phyloP scores from a whole-genome alignment of 2,329 filamentous ascomycete genomes.

The Venturia carpophila region DNA sequence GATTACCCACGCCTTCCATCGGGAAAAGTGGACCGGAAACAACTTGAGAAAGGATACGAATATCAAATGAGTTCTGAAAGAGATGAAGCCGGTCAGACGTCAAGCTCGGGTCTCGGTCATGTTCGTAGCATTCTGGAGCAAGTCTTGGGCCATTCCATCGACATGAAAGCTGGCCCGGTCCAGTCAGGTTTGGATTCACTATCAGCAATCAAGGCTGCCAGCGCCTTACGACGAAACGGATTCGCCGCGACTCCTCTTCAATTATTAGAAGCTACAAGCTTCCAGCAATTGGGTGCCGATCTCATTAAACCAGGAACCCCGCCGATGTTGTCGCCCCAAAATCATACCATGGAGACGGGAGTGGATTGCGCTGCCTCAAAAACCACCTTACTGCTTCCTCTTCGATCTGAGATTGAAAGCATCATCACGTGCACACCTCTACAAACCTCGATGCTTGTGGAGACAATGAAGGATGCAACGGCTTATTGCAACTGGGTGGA shows the following conservation, averaged over 20 bases:
- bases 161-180: constrained; percentile 39
- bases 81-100: not conserved
- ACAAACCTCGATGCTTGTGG: constrained; percentile 72
- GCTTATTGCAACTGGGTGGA: constrained; percentile 76
- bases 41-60: constrained; percentile 49
- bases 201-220: constrained; percentile 55
- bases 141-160: constrained; percentile 35
- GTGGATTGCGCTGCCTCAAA: not conserved
- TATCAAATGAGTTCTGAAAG: not conserved
- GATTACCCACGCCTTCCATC: constrained; percentile 69
- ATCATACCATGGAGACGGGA: not conserved
- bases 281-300: not conserved
- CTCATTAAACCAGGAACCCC: not conserved
- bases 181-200: constrained; percentile 60
- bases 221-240: constrained; percentile 51
- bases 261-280: constrained; percentile 41
- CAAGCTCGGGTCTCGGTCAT: constrained; percentile 17
- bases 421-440: constrained; percentile 60
- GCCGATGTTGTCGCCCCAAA: not conserved
- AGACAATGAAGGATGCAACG: constrained; percentile 52
- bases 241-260: constrained; percentile 50
- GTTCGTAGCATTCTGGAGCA: constrained; percentile 38
- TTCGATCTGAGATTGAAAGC: constrained; percentile 26
- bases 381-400: not conserved
- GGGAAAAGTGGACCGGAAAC: constrained; percentile 71